These are phyloP conservation scores for Castanospermum australe DNA, from an alignment of 306 rosid genomes.

Conservation along the genomic window DNA sequence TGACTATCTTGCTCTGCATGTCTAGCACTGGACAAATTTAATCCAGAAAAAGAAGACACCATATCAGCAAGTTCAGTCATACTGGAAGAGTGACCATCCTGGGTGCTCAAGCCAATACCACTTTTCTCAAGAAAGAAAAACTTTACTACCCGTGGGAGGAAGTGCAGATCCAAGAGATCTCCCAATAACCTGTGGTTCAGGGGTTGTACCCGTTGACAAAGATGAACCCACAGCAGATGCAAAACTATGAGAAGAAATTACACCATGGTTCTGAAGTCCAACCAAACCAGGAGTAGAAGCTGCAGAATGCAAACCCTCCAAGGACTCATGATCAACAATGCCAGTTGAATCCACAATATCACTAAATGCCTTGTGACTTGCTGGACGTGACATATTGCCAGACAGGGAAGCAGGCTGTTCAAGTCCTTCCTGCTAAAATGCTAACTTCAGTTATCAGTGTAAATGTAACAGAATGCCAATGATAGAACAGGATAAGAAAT, in stretches of 20 bases:
- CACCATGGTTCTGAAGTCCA: slow-evolving; percentile 62
- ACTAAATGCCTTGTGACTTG: slow-evolving; percentile 67
- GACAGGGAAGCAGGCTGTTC: slow-evolving; percentile 63
- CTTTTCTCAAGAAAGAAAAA: slow-evolving; percentile 49
- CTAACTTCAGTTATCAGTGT: slow-evolving; percentile 34
- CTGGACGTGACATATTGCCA: slow-evolving; percentile 60
- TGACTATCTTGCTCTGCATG: slow-evolving; percentile 58
- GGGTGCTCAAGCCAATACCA: slow-evolving; percentile 45
- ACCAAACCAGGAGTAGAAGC: slow-evolving; percentile 49
- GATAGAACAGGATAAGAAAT: slow-evolving; percentile 16
- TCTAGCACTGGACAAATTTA: slow-evolving; percentile 62
- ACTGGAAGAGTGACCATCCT: slow-evolving; percentile 52
- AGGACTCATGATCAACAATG: slow-evolving; percentile 51
- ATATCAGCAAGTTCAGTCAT: slow-evolving; percentile 58
- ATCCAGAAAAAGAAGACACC: slow-evolving; percentile 57
- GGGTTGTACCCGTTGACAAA: slow-evolving; percentile 67
- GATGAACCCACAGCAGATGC: slow-evolving; percentile 60
- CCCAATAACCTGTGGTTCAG: slow-evolving; percentile 74
- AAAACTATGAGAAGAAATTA: slow-evolving; percentile 49
- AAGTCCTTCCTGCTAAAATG: slow-evolving; percentile 72
- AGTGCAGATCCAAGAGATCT: slow-evolving; percentile 59
- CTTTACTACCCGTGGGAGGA: slow-evolving; percentile 65
- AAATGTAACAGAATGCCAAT: slow-evolving; percentile 13
- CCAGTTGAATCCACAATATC: slow-evolving; percentile 52
- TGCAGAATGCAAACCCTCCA: slow-evolving; percentile 60